phyloP scores from a whole-genome alignment of 75 land plant genomes.

The Cunninghamia lanceolata region DNA sequence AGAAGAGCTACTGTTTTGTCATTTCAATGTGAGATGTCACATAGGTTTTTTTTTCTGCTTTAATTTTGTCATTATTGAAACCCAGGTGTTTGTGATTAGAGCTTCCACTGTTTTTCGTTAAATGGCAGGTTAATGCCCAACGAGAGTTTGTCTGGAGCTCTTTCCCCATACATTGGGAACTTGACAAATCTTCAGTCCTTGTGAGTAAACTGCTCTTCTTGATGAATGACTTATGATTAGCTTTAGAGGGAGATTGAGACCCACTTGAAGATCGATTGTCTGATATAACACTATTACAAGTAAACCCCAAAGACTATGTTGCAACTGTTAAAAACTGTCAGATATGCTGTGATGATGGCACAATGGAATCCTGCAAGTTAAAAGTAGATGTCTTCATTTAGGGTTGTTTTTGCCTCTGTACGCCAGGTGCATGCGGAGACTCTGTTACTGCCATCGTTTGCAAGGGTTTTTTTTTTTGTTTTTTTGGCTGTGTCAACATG shows the following conservation, averaged over 20 bases:
- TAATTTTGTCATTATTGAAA: not conserved
- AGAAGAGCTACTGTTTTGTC: not conserved
- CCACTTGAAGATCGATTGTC: not conserved
- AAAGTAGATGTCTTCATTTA: not conserved
- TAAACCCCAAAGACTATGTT: not conserved
- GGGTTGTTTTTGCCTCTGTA: not conserved
- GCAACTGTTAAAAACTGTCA: not conserved
- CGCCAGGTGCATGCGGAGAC: not conserved
- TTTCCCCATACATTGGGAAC: slow-evolving; percentile 76
- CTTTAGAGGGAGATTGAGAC: not conserved
- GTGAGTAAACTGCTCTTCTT: slow-evolving; percentile 37
- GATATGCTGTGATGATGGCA: not conserved
- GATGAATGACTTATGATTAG: not conserved
- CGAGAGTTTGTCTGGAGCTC: slow-evolving; percentile 70
- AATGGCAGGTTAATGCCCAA: slow-evolving; percentile 75
- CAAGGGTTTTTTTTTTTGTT: not conserved
- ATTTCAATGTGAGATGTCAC: not conserved
- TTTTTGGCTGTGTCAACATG: not conserved
- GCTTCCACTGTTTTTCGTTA: not conserved
- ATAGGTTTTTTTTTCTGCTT: not conserved
- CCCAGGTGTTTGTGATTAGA: not conserved
- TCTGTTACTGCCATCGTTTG: not conserved
- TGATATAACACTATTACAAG: not conserved
- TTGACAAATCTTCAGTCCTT: slow-evolving; percentile 75
- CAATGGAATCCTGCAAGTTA: not conserved